Evolutionary conservation across 106 monocot genomes (phyloP).

Genomic region (Hemerocallis citrina): DNA sequence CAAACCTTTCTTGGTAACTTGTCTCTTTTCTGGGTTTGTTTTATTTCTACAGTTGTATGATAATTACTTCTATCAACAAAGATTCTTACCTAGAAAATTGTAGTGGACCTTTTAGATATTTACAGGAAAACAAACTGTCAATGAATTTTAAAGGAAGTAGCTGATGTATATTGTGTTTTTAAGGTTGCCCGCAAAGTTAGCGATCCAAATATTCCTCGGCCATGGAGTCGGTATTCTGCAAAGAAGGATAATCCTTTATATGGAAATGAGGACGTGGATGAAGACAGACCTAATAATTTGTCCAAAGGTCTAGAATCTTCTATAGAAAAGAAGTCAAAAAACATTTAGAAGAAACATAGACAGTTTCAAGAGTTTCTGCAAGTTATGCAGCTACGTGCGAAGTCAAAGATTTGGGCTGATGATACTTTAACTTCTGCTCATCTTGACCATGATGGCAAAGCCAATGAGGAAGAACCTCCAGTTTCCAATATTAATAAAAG

Average conservation of each 20-base stretch:
- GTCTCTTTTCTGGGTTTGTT: background rate
- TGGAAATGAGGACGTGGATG: constrained; percentile 8
- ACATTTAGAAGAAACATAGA: constrained; percentile 36
- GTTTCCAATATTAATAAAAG: constrained; percentile 11
- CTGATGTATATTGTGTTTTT: no score
- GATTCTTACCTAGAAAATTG: no score
- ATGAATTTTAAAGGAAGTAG: no score
- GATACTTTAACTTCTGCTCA: constrained; percentile 30
- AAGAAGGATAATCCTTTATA: constrained; percentile 15
- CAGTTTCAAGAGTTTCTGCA: constrained; percentile 80
- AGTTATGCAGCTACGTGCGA: constrained; percentile 79
- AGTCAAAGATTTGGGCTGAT: constrained; percentile 86
- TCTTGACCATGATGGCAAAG: constrained; percentile 21
- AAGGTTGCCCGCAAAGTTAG: constrained; percentile 90
- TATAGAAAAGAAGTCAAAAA: constrained; percentile 18
- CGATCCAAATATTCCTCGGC: constrained; percentile 70
- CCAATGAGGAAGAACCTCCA: constrained; percentile 15
- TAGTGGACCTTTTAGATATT: no score
- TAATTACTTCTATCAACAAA: background rate
- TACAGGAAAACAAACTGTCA: no score
- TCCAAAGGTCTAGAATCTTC: constrained; percentile 9
- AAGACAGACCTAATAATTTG: background rate
- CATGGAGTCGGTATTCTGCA: constrained; percentile 79
- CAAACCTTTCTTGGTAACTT: no score
- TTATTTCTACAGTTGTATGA: background rate